Percentiles rank a stretch among this genome's conserved stretches.
These are phyloP conservation scores for Neckera pumila DNA, from an alignment of 225 moss, liverwort and hornwort species.

Conservation along the genomic window DNA sequence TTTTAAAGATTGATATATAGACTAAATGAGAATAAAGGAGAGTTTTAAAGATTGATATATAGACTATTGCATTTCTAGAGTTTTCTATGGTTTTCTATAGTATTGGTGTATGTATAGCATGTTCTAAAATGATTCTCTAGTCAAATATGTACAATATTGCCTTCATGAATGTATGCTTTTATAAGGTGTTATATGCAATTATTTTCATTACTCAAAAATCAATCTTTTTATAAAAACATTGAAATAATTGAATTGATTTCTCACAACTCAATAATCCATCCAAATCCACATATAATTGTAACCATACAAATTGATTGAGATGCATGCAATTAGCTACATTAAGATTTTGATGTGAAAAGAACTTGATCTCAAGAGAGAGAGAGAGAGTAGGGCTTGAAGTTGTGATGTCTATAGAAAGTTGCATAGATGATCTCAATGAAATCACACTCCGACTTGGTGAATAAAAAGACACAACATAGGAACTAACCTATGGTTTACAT, in stretches of 20 bases:
- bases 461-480: background rate
- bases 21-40: background rate
- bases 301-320: background rate
- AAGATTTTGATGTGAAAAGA: background rate
- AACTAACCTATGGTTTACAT: background rate
- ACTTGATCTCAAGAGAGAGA: too few species aligned
- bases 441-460: fast-evolving
- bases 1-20: too few species aligned
- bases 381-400: too few species aligned
- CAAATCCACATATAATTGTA: background rate
- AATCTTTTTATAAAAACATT: too few species aligned
- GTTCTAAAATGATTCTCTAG: background rate
- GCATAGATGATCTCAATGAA: background rate
- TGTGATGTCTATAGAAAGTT: too few species aligned
- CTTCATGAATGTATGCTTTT: background rate
- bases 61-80: background rate
- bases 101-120: too few species aligned
- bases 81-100: too few species aligned
- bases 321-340: background rate
- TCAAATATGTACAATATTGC: too few species aligned
- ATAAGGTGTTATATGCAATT: background rate
- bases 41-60: background rate
- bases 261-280: background rate
- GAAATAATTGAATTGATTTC: background rate
- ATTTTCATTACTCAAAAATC: background rate